Evolutionary conservation across 352 stramenopile genomes (phyloP), one percentile per base, ranked within the genome.

Genomic region (Pythium dissotocum): DNA sequence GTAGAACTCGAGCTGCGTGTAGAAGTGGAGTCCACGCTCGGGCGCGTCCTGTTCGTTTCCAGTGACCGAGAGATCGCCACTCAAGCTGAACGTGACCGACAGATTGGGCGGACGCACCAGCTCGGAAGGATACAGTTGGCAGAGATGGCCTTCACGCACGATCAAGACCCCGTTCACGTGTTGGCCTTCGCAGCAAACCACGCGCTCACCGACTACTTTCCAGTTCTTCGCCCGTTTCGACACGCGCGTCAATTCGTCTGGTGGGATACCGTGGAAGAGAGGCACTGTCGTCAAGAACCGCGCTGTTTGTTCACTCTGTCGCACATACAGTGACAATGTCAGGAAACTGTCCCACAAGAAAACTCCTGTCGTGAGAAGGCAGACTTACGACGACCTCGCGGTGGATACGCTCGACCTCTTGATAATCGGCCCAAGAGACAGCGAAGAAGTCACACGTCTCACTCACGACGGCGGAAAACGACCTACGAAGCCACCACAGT

Each of bases 151-250:
- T 24, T 87, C 70, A 5, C 70, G 73, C 42, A 89, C 78, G 24
- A 90, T 59, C 13, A 89, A 44, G 30, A 90, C 61, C 0, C 82
- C 82, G 56, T 87, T 77, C 14, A 90, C 72, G 57, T 68, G 65
- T 46, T 90, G 82, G 0, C 77, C 82, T 63, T 88, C 80, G 5
- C 73, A 80, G 49, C 77, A 89, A 26, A 90, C 46, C 12, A 78
- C 80, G 58, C 82, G 83, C 9, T 80, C 79, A 0, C 82, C 82
- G 4, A 87, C 59, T 2, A 84, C 68, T 66, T 88, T 90, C 28
- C 69, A 42, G 16, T 62, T 71, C 48, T 63, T 79, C 1, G 77
- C 77, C 68, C 81, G 53, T 44, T 63, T 16, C 16, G 66, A 48
- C 18, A 40, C 55, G 7, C 33, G 26, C 16, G 46, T 1, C 40